Evolutionary conservation across 1,139 yeast species (phyloP).

Genomic region (Debaryomyces subglobosus): DNA sequence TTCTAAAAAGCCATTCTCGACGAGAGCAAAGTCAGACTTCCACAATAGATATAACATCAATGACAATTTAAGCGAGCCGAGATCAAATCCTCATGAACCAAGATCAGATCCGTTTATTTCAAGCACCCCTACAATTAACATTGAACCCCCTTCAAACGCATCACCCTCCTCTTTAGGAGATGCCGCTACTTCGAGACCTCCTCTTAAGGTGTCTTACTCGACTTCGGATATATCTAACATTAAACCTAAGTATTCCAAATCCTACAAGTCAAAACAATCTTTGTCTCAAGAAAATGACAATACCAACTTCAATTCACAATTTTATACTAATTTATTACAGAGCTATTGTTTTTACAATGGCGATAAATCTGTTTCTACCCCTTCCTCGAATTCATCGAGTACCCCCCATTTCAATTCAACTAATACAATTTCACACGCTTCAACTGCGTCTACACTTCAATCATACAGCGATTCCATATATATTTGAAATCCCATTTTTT

Average conservation of each 20-base stretch:
- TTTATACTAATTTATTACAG: conserved; percentile 35
- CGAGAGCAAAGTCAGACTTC: conserved; percentile 15
- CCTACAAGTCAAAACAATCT: conserved; percentile 20
- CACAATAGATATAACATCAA: conserved; percentile 17
- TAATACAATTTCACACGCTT: conserved; percentile 8
- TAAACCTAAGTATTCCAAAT: conserved; percentile 22
- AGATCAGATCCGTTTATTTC: conserved; percentile 11
- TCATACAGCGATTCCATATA: conserved; percentile 39
- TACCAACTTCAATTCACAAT: conserved; percentile 24
- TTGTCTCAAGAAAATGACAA: conserved; percentile 4
- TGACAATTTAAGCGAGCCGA: conserved; percentile 14
- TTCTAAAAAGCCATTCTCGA: conserved; percentile 5
- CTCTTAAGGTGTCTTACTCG: conserved; percentile 28
- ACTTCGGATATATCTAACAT: conserved; percentile 26
- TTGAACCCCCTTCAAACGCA: neutral
- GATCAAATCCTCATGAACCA: conserved; percentile 13
- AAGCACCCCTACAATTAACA: neutral
- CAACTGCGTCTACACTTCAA: conserved; percentile 33
- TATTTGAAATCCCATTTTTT: conserved; percentile 16
- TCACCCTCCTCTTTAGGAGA: neutral
- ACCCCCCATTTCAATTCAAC: conserved; percentile 12
- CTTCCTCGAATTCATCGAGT: neutral
- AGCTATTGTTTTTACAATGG: conserved; percentile 39
- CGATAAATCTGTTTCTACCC: conserved; percentile 7
- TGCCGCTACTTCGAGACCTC: conserved; percentile 23